Evolutionary conservation across 108 stramenopile species (phyloP), one percentile per base, ranked within the genome.

Genomic region (Stephanodiscus minutulus): DNA sequence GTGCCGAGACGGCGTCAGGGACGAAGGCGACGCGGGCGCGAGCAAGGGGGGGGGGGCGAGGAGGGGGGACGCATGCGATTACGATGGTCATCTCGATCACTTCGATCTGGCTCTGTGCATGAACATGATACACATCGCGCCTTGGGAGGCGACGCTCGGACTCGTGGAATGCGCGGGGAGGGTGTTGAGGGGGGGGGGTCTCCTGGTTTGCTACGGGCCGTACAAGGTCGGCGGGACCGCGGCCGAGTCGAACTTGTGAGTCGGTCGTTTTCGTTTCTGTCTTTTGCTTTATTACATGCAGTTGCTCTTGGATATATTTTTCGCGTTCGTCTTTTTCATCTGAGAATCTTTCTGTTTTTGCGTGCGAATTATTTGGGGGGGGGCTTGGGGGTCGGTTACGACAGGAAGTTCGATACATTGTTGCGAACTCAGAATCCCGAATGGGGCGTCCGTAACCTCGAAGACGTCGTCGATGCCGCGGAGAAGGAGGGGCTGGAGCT

Each of bases 51-150:
- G 76, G 11, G 49, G 27, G 17, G n/a, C 17, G 70, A 11, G 7
- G 39, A 1, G 39, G 39, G 39, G 39, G 39, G 39, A 11, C 10
- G 39, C n/a, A 39, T 39, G 39, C 39, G 54, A 55, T 25, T 55
- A 55, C 27, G 54, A 25, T 1, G 25, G 8, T 13, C 54, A 46
- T 28, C 27, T 48, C 6, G 50, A 66, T 25, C 73, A 74, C 13
- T 63, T 85, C 39, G 87, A 92, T 82, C 36, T 91, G 7, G 82
- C 91, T 12, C 37, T 85, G 25, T 85, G 82, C 61, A 90, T 91
- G 64, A 95, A 95, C 66, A 91, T 95, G 91, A 90, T 93, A 41
- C 94, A 95, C 72, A 93, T 95, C 28, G 81, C 88, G 9, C 91
- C 94, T 3, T 95, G 91, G 91, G 69, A 72, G 35, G 94, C 91